These are phyloP conservation scores for Notholithocarpus densiflorus DNA, from an alignment of 306 rosid genomes.

Conservation along the genomic window DNA sequence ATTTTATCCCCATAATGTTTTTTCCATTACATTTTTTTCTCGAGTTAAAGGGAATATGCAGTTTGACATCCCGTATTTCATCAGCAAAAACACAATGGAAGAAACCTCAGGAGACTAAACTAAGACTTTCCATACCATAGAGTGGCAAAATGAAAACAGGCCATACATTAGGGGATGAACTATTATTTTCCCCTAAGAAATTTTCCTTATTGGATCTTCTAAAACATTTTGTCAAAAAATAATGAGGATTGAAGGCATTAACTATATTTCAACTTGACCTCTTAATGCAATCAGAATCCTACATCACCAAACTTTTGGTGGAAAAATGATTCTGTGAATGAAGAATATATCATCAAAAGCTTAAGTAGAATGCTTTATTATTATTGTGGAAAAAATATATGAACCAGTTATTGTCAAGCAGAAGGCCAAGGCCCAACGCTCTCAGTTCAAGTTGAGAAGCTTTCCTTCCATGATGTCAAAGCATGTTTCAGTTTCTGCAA, in stretches of 20 bases:
- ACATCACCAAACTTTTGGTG: neutral
- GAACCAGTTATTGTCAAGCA: too few species aligned
- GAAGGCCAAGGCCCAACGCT: too few species aligned
- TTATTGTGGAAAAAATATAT: neutral
- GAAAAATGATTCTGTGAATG: neutral
- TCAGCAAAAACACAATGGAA: too few species aligned
- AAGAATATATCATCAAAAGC: neutral
- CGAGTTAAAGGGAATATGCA: too few species aligned
- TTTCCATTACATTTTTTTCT: neutral
- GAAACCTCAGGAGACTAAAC: too few species aligned
- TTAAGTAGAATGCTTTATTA: neutral
- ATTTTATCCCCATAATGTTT: neutral
- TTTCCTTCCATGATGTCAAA: neutral
- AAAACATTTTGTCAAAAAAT: neutral
- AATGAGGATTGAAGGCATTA: neutral
- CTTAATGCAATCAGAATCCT: neutral
- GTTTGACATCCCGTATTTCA: too few species aligned
- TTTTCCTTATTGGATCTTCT: neutral
- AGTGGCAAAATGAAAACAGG: too few species aligned
- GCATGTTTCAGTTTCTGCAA: neutral
- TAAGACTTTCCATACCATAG: too few species aligned
- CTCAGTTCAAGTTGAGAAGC: too few species aligned
- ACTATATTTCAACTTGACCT: neutral
- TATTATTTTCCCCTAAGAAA: too few species aligned
- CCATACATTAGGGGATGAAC: too few species aligned